phyloP scores from a whole-genome alignment of 208 protist species.

The Acanthamoeba triangularis region DNA sequence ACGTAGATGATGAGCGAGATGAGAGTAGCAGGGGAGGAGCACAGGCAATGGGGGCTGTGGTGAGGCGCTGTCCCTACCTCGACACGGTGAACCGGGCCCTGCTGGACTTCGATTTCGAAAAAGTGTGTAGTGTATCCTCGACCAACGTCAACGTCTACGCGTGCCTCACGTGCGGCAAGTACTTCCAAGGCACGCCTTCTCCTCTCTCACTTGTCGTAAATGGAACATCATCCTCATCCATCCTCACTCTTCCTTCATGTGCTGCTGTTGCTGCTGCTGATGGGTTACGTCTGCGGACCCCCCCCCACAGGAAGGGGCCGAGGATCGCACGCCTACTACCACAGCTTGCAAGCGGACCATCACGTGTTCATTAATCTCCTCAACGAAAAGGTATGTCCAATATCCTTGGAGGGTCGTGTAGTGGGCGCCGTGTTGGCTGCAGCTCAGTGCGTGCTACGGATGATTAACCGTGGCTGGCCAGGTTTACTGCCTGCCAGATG shows the following conservation, averaged over 20 bases:
- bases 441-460: too few relatives aligned
- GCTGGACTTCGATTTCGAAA: slow-evolving; percentile 97
- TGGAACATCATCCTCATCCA: neutral
- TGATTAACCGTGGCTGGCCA: neutral
- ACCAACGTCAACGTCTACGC: slow-evolving; percentile 94
- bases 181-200: slow-evolving; percentile 91
- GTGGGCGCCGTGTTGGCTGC: neutral
- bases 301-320: slow-evolving; percentile 85
- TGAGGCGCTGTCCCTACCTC: slow-evolving; percentile 93
- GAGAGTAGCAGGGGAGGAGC: too few relatives aligned
- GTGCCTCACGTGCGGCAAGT: slow-evolving; percentile 96
- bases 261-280: neutral
- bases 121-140: slow-evolving; percentile 93
- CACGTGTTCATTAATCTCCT: slow-evolving; percentile 95
- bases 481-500: slow-evolving; percentile 95
- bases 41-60: too few relatives aligned
- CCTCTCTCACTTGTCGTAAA: too few relatives aligned
- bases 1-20: too few relatives aligned
- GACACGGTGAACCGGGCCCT: slow-evolving; percentile 93
- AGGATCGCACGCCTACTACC: slow-evolving; percentile 92
- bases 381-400: slow-evolving; percentile 80
- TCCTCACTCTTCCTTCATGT: neutral
- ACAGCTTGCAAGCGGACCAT: slow-evolving; percentile 92
- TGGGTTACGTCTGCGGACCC: neutral
- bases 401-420: neutral